Evolutionary conservation across 345 rosid genomes (phyloP), one percentile per base, ranked within the genome.

Genomic region (Gossypium australe): DNA sequence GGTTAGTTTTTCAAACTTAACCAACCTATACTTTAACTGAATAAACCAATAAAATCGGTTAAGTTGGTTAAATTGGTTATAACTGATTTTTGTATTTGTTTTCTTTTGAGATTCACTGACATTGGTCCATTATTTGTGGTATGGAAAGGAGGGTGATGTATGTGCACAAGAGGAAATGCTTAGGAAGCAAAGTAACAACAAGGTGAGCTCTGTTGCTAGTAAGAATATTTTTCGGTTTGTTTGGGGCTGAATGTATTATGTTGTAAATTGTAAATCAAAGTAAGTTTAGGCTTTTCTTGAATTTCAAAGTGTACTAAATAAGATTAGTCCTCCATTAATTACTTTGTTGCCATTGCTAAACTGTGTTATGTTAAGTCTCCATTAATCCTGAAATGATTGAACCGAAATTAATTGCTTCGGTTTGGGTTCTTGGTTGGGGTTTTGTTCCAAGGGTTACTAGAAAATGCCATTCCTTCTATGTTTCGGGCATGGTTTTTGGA

Each of bases 151-250:
- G 16, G 97, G 89, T 16, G 87, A 89, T 79, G 76, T 79, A 22
- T 24, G 70, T 62, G 92, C 87, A 0, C 97, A 91, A 80, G 90
- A 84, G 75, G 89, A 86, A 71, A 82, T 89, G 97, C 97, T 91
- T 22, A 75, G 79, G 76, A 86, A 81, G 84, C 87, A 82, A 82
- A 87, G 89, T 69, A 87, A 86, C 77, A 83, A 79, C 49, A 68
- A 72, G 61, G 78, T 91, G 69, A 83, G 73, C 64, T 79, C 86
- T 57, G 75, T 73, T 78, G 91, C 92, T 18, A 90, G 93, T 70
- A 86, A 78, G 75, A 87, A 87, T 69, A 87, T 89, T 73, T 90
- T 85, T 76, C 83, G 71, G 52, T 77, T 89, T 71, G 87, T 91
- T 59, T 91, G 96, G 96, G 90, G 86, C 82, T 61, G 80, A 82